Evolutionary conservation across 164 flowering plant species (phyloP).

Genomic region (Nymphaea colorata): DNA sequence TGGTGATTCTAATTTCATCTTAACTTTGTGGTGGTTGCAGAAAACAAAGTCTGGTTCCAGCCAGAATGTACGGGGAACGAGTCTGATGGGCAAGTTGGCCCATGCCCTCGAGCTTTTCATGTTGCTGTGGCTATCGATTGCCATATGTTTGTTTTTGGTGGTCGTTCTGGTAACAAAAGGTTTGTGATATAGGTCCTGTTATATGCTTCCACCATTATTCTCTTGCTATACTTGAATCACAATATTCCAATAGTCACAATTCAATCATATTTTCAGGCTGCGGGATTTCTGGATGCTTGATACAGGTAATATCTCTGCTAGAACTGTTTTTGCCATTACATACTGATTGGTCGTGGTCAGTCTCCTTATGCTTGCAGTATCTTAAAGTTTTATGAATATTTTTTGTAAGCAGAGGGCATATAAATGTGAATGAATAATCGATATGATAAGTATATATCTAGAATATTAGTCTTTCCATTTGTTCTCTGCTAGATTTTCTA

Average conservation of each 20-base stretch:
- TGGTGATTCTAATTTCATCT: no score
- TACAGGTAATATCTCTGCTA: slow-evolving; percentile 45
- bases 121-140: slow-evolving; percentile 82
- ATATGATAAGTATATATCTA: no score
- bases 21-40: slow-evolving; percentile 25
- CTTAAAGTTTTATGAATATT: not conserved
- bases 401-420: no score
- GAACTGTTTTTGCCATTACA: not conserved
- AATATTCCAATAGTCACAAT: not conserved
- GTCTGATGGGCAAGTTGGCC: slow-evolving; percentile 78
- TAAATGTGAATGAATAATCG: no score
- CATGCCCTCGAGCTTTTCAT: slow-evolving; percentile 88
- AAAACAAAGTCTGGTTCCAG: slow-evolving; percentile 83
- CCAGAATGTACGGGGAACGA: slow-evolving; percentile 93
- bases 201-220: not conserved
- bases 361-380: not conserved
- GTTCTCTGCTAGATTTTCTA: no score
- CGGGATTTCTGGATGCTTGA: slow-evolving; percentile 99
- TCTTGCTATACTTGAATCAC: not conserved
- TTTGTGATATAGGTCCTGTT: slow-evolving; percentile 13
- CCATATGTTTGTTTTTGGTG: slow-evolving; percentile 95
- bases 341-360: not conserved
- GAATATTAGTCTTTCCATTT: no score
- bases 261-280: slow-evolving; percentile 44
- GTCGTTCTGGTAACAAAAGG: slow-evolving; percentile 79